phyloP scores from a whole-genome alignment of 2,329 filamentous ascomycete genomes.

The Apiospora rasikravindrae region DNA sequence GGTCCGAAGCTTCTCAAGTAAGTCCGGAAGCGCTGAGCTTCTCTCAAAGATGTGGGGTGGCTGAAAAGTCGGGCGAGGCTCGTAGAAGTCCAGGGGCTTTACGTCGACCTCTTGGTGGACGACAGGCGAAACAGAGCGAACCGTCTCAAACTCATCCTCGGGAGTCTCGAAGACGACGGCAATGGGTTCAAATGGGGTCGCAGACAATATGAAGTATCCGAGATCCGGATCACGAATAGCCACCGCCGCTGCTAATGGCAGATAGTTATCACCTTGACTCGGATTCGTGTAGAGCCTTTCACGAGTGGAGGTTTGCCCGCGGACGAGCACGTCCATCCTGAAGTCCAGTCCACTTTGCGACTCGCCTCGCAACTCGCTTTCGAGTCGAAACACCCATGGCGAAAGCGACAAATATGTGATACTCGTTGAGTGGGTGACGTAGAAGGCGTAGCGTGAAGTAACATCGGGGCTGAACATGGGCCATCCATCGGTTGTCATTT shows the following conservation, averaged over 20 bases:
- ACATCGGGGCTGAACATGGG: constrained; percentile 67
- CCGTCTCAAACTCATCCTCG: constrained; percentile 54
- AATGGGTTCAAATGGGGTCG: constrained; percentile 62
- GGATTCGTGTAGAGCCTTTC: constrained; percentile 63
- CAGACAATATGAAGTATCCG: constrained; percentile 66
- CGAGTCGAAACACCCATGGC: constrained; percentile 68
- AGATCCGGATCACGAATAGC: constrained; percentile 66
- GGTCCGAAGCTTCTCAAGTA: constrained; percentile 63
- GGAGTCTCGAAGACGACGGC: constrained; percentile 65
- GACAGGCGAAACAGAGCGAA: constrained; percentile 49
- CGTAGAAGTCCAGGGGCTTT: constrained; percentile 58
- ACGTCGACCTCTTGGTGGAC: constrained; percentile 50
- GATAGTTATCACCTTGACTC: constrained; percentile 47
- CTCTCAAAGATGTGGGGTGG: constrained; percentile 65
- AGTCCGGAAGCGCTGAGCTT: constrained; percentile 58
- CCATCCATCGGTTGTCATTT: constrained; percentile 63
- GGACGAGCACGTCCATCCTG: constrained; percentile 63
- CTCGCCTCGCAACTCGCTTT: constrained; percentile 62
- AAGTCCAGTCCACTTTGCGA: constrained; percentile 65
- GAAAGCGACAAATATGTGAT: constrained; percentile 65
- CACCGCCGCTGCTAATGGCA: constrained; percentile 59
- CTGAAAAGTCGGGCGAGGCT: constrained; percentile 71
- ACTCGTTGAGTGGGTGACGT: constrained; percentile 64
- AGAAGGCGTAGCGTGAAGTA: constrained; percentile 67
- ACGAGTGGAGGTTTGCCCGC: constrained; percentile 60